Evolutionary conservation across 2,329 filamentous ascomycete genomes (phyloP).

Genomic region (Fusarium xyrophilum): DNA sequence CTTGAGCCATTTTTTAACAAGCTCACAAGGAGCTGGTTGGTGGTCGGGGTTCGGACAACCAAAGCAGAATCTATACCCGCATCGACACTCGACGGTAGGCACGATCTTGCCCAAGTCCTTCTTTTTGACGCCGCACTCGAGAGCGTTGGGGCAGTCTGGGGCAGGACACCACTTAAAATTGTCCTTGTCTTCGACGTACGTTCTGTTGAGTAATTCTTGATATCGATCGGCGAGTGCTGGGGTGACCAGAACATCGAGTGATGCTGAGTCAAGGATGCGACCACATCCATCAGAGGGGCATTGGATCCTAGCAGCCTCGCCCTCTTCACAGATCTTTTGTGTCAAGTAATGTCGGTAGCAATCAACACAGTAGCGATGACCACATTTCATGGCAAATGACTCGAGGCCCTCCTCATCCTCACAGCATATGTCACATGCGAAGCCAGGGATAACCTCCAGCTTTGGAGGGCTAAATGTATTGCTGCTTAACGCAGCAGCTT

Average conservation of each 20-base stretch:
- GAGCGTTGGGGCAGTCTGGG: slow-evolving; percentile 92
- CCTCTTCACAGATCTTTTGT: slow-evolving; percentile 94
- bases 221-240: slow-evolving; percentile 69
- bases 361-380: slow-evolving; percentile 88
- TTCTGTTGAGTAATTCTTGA: slow-evolving; percentile 84
- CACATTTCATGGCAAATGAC: slow-evolving; percentile 94
- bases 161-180: slow-evolving; percentile 97
- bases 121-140: slow-evolving; percentile 88
- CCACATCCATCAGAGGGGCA: slow-evolving; percentile 89
- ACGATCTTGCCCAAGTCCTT: slow-evolving; percentile 86
- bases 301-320: slow-evolving; percentile 92
- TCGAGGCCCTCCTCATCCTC: slow-evolving; percentile 80
- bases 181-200: slow-evolving; percentile 97
- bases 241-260: slow-evolving; percentile 77
- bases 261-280: slow-evolving; percentile 88
- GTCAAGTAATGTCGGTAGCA: slow-evolving; percentile 91
- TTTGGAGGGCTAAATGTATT: slow-evolving; percentile 67
- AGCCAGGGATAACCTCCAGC: slow-evolving; percentile 75
- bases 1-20: slow-evolving; percentile 96
- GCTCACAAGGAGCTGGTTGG: slow-evolving; percentile 86
- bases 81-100: slow-evolving; percentile 86
- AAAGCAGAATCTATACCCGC: slow-evolving; percentile 91
- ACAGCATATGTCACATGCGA: slow-evolving; percentile 94
- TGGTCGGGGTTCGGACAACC: slow-evolving; percentile 90
- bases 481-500: slow-evolving; percentile 81